Evolutionary conservation across 768 basidiomycete genomes (phyloP).

Genomic region (Fomitopsis serialis): DNA sequence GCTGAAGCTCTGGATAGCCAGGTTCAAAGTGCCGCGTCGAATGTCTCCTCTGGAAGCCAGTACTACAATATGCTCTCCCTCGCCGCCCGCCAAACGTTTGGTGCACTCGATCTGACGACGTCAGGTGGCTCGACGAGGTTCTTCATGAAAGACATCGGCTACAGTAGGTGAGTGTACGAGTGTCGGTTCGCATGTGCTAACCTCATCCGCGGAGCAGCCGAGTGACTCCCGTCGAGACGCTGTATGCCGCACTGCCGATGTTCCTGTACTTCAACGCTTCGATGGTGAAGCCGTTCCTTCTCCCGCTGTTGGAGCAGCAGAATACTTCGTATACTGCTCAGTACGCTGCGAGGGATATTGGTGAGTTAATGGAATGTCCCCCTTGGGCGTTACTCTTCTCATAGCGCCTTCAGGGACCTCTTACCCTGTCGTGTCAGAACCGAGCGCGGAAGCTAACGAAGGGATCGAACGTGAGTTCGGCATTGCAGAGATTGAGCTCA

Average conservation of each 20-base stretch:
- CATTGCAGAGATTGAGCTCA: not conserved
- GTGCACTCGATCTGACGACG: slow-evolving; percentile 18
- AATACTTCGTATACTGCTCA: slow-evolving; percentile 9
- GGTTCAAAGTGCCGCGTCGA: slow-evolving; percentile 14
- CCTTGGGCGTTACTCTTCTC: not conserved
- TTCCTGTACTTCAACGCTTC: slow-evolving; percentile 26
- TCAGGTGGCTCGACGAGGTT: slow-evolving; percentile 14
- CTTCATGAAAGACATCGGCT: slow-evolving; percentile 5
- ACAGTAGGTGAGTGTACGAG: not conserved
- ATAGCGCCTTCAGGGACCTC: not conserved
- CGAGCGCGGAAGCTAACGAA: not conserved
- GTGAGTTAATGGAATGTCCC: slow-evolving; percentile 1
- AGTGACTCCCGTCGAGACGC: slow-evolving; percentile 26
- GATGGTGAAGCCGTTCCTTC: slow-evolving; percentile 18
- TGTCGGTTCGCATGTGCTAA: not conserved
- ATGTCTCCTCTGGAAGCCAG: slow-evolving; percentile 14
- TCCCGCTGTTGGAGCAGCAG: slow-evolving; percentile 23
- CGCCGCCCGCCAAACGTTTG: slow-evolving; percentile 20
- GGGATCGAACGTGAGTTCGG: not conserved
- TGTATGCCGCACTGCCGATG: slow-evolving; percentile 24
- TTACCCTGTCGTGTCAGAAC: not conserved
- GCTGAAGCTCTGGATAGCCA: slow-evolving; percentile 17
- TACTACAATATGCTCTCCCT: slow-evolving; percentile 18
- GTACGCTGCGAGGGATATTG: slow-evolving; percentile 24
- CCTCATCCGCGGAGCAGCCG: slow-evolving; percentile 7